Percentiles rank a stretch among this genome's conserved stretches.
Conservation (phyloP, 306 rosid genomes). For the Begonia fuchsioides region DNA sequence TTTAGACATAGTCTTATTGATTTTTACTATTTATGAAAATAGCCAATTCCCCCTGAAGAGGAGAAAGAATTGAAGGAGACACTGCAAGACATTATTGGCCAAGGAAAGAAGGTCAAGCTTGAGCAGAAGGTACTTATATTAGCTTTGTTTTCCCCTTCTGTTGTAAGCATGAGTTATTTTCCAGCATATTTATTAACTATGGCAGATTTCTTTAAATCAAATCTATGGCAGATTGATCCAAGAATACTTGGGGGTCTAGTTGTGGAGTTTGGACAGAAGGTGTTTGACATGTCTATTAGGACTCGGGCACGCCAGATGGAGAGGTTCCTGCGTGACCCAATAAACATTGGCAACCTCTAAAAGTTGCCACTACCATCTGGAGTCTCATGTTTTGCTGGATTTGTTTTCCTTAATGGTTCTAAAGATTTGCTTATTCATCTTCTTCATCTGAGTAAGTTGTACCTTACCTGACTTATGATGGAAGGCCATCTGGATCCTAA, state of each 20-base stretch:
- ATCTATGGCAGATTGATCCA: constrained; percentile 55
- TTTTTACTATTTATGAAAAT: constrained; percentile 16
- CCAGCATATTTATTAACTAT: neutral
- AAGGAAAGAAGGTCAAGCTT: constrained; percentile 54
- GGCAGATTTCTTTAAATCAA: constrained; percentile 3
- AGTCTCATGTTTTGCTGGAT: constrained; percentile 7
- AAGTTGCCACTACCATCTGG: constrained; percentile 17
- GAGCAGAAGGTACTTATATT: constrained; percentile 63
- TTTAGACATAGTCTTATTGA: constrained; percentile 1
- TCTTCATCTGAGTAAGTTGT: constrained; percentile 20
- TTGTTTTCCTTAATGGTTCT: constrained; percentile 10
- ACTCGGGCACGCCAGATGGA: constrained; percentile 85
- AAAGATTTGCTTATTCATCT: constrained; percentile 11
- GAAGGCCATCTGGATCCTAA: constrained; percentile 37
- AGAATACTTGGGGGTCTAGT: constrained; percentile 81
- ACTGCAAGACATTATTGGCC: constrained; percentile 60
- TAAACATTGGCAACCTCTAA: constrained; percentile 29
- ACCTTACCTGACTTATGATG: constrained; percentile 18
- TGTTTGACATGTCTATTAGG: constrained; percentile 82
- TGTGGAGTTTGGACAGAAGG: constrained; percentile 64
- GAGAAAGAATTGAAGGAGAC: constrained; percentile 82
- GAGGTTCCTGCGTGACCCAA: constrained; percentile 75
- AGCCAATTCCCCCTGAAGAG: constrained; percentile 78
- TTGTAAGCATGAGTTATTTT: neutral
- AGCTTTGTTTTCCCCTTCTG: neutral